Evolutionary conservation across 345 rosid genomes (phyloP).

Genomic region (Brassica cretica): DNA sequence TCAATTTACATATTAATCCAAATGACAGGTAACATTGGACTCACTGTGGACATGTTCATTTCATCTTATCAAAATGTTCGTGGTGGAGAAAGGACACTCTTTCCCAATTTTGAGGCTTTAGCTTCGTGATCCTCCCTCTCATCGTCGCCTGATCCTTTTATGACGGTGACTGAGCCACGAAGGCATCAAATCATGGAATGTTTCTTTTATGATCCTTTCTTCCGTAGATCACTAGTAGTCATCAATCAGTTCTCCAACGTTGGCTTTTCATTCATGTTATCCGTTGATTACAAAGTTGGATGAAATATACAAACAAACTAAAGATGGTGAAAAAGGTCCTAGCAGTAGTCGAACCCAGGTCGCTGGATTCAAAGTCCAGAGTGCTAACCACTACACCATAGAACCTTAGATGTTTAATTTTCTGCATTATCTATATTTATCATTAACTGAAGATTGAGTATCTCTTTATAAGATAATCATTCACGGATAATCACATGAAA

Average conservation of each 20-base stretch:
- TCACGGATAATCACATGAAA: too few species aligned
- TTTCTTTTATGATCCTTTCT: too few species aligned
- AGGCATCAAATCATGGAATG: too few species aligned
- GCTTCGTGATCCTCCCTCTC: neutral
- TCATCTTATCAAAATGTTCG: neutral
- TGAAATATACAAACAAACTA: neutral
- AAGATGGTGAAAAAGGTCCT: neutral
- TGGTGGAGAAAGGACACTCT: neutral
- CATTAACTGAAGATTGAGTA: too few species aligned
- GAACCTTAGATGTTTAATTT: conserved; percentile 40
- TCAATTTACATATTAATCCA: neutral
- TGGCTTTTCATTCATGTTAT: neutral
- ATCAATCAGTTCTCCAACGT: too few species aligned
- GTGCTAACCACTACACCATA: conserved; percentile 98
- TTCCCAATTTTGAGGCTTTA: neutral
- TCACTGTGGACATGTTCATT: neutral
- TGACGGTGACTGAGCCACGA: too few species aligned
- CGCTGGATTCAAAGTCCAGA: conserved; percentile 94
- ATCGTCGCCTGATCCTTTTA: too few species aligned
- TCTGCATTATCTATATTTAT: too few species aligned
- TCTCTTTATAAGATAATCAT: too few species aligned
- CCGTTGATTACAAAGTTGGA: neutral
- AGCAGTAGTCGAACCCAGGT: conserved; percentile 47
- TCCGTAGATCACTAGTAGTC: too few species aligned
- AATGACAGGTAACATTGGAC: neutral